A percentile compares a stretch with the other conserved stretches of the same genome.
Evolutionary conservation across 169 alveolate genomes (phyloP).

Genomic region (Fabrea salina): DNA sequence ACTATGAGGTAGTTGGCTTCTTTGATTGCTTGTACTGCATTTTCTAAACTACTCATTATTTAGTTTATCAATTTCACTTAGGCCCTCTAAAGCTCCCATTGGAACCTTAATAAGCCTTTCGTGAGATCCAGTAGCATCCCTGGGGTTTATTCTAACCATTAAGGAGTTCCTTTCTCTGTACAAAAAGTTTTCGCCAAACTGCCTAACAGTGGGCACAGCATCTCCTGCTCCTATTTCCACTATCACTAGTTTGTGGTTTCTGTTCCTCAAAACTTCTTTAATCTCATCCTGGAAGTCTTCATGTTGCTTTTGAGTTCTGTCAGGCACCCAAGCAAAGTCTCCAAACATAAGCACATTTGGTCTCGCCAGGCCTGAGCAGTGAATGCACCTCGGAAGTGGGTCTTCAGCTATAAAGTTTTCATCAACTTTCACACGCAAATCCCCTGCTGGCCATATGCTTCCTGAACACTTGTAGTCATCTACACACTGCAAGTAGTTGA

Average conservation of each 20-base stretch:
- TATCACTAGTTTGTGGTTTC: conserved; percentile 13
- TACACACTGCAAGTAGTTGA: conserved; percentile 51
- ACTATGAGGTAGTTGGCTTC: conserved; percentile 29
- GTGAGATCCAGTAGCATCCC: not conserved
- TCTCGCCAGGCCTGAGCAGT: conserved; percentile 45
- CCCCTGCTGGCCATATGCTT: conserved; percentile 1
- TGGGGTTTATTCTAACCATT: conserved; percentile 2
- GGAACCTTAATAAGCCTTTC: not conserved
- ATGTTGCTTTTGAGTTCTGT: conserved; percentile 34
- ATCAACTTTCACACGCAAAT: conserved; percentile 29
- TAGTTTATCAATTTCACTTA: not conserved
- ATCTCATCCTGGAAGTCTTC: not conserved
- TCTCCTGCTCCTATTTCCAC: conserved; percentile 59
- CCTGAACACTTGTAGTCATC: conserved; percentile 23
- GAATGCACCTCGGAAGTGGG: conserved; percentile 50
- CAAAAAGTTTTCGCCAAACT: conserved; percentile 16
- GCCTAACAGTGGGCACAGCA: conserved; percentile 44
- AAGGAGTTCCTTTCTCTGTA: not conserved
- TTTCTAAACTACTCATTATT: too few species aligned
- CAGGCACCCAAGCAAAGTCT: conserved; percentile 46
- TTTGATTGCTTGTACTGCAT: not conserved
- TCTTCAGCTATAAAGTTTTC: conserved; percentile 32
- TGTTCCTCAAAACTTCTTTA: not conserved
- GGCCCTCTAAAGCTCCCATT: conserved; percentile 7
- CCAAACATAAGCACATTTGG: conserved; percentile 67